Evolutionary conservation across 345 rosid species (phyloP).

Genomic region (Microcos paniculata): DNA sequence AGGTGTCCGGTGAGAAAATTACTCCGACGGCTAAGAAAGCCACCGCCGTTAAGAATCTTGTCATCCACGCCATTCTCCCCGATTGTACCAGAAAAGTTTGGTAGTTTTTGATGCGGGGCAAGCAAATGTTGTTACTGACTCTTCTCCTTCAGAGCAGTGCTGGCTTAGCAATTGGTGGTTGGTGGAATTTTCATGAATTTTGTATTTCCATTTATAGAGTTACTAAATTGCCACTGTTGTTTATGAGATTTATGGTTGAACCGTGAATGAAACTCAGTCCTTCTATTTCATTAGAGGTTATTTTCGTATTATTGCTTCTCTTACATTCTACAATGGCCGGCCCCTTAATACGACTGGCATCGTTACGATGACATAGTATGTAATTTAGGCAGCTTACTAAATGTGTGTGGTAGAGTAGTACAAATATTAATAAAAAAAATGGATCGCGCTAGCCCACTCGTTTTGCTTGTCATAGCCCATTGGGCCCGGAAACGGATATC

Average conservation of each 20-base stretch:
- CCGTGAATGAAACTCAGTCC: neutral
- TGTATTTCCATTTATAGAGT: neutral
- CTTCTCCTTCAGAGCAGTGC: neutral
- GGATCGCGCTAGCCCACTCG: no score
- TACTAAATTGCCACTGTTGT: neutral
- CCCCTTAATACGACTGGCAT: neutral
- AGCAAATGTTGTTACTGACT: neutral
- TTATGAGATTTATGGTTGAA: neutral
- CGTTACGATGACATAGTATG: no score
- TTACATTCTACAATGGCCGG: neutral
- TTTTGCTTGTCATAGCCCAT: neutral
- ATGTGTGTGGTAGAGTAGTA: no score
- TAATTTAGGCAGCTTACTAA: no score
- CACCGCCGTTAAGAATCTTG: slow-evolving; percentile 63
- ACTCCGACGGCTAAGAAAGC: slow-evolving; percentile 79
- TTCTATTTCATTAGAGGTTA: neutral
- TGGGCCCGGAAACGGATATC: neutral
- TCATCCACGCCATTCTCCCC: slow-evolving; percentile 74
- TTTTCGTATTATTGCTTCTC: neutral
- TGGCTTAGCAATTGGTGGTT: neutral
- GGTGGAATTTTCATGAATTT: neutral
- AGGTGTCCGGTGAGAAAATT: slow-evolving; percentile 82
- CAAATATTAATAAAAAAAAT: no score
- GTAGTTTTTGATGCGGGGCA: no score
- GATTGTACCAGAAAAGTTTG: neutral